Evolutionary conservation across 2,329 filamentous ascomycete species (phyloP).

Genomic region (Magnaporthiopsis incrustans): DNA sequence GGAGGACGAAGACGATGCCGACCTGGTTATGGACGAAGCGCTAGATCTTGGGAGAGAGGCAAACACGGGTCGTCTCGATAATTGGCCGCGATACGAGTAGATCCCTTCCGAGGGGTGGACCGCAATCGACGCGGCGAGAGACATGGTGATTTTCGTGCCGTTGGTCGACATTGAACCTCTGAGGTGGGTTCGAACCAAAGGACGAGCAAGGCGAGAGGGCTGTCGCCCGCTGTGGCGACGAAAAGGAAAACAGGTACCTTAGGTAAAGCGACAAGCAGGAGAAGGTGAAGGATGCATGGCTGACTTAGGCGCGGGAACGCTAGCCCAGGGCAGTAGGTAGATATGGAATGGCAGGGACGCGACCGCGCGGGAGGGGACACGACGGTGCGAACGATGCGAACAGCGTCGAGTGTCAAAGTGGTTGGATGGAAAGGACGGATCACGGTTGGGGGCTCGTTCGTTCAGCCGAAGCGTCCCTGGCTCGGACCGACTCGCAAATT

Average conservation of each 20-base stretch:
- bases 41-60: background rate
- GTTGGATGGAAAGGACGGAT: background rate
- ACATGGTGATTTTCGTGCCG: background rate
- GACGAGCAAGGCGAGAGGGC: background rate
- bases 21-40: background rate
- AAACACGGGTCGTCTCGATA: background rate
- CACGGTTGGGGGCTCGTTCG: background rate
- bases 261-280: background rate
- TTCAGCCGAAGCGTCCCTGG: background rate
- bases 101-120: background rate
- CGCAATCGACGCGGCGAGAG: background rate
- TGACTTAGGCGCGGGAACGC: background rate
- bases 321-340: background rate
- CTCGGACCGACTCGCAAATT: background rate
- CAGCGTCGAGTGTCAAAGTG: background rate
- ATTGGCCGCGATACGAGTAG: background rate
- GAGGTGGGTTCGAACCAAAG: background rate
- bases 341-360: background rate
- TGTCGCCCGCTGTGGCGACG: no score
- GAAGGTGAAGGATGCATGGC: background rate
- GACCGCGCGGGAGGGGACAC: background rate
- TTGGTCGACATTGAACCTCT: background rate
- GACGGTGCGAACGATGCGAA: background rate
- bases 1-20: background rate
- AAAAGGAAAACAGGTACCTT: background rate